phyloP scores from a whole-genome alignment of 31 red algal species.

The Asparagopsis taxiformis region DNA sequence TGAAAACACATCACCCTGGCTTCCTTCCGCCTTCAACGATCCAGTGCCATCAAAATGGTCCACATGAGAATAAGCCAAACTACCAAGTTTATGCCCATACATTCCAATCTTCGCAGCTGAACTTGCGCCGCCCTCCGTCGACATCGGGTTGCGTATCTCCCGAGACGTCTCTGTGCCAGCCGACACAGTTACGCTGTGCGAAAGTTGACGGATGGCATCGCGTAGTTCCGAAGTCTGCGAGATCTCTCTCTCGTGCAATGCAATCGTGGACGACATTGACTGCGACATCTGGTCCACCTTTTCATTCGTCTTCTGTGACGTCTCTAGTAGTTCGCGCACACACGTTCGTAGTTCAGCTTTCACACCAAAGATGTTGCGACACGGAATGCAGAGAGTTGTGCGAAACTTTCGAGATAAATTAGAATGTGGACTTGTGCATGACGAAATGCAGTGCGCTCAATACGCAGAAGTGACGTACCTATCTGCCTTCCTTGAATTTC shows the following conservation, averaged over 20 bases:
- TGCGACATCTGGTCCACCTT: constrained; percentile 36
- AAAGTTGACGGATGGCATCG: constrained; percentile 43
- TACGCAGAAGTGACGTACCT: constrained; percentile 19
- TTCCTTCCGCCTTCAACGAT: constrained; percentile 13
- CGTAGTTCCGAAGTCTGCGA: constrained; percentile 39
- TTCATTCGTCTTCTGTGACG: constrained; percentile 32
- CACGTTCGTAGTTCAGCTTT: constrained; percentile 42
- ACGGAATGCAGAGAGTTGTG: neutral
- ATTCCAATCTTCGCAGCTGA: neutral
- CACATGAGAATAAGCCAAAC: constrained; percentile 27
- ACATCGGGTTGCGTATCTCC: neutral
- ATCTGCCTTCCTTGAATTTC: constrained; percentile 35
- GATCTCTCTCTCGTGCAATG: constrained; percentile 15
- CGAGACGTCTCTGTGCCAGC: constrained; percentile 25
- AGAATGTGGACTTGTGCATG: too few relatives aligned
- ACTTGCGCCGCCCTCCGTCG: neutral
- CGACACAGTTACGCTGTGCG: constrained; percentile 48
- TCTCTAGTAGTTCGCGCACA: constrained; percentile 37
- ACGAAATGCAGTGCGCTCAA: too few relatives aligned
- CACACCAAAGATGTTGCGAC: neutral
- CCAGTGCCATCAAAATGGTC: constrained; percentile 20
- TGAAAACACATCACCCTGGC: constrained; percentile 12
- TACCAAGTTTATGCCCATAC: constrained; percentile 30
- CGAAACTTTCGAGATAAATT: neutral
- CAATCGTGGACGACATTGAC: constrained; percentile 32